These are phyloP conservation scores for Skeletonema marinoi DNA, from an alignment of 108 stramenopile species.

Conservation along the genomic window DNA sequence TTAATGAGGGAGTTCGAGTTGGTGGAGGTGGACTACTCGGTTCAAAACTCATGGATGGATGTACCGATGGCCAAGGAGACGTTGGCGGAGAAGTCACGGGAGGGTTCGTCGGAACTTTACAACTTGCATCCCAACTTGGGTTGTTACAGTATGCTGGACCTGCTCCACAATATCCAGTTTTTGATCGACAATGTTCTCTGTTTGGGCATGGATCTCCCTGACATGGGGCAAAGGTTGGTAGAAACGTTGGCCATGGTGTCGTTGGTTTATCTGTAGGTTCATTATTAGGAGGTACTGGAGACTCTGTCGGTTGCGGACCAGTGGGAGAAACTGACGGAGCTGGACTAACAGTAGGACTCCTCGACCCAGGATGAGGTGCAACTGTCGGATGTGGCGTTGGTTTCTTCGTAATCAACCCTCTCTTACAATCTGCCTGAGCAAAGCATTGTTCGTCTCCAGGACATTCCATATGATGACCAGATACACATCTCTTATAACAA, in stretches of 20 bases:
- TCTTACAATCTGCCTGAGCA: constrained; percentile 42
- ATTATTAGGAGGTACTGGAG: constrained; percentile 11
- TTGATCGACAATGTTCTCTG: constrained; percentile 23
- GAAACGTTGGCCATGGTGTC: constrained; percentile 13
- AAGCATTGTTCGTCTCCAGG: constrained; percentile 41
- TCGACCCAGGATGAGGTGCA: constrained; percentile 11
- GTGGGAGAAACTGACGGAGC: constrained; percentile 18
- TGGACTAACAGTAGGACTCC: constrained; percentile 16
- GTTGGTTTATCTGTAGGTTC: constrained; percentile 24
- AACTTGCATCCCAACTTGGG: constrained; percentile 16
- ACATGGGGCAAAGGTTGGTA: constrained; percentile 26
- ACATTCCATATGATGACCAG: constrained; percentile 35
- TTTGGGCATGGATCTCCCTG: constrained; percentile 31
- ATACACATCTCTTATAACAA: constrained; percentile 32
- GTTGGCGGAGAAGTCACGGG: constrained; percentile 14
- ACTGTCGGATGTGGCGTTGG: constrained; percentile 11
- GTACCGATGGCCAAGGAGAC: constrained; percentile 4
- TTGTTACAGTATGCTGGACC: constrained; percentile 25
- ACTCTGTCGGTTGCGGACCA: background rate
- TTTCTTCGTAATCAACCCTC: constrained; percentile 16
- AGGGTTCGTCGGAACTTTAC: constrained; percentile 18
- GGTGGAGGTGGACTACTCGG: constrained; percentile 3
- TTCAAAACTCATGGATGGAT: constrained; percentile 1
- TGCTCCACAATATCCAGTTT: constrained; percentile 14
- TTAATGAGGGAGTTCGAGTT: background rate